These are phyloP conservation scores for Suzukiozyma palmioleophila DNA, from an alignment of 1,139 yeast species.

Conservation along the genomic window DNA sequence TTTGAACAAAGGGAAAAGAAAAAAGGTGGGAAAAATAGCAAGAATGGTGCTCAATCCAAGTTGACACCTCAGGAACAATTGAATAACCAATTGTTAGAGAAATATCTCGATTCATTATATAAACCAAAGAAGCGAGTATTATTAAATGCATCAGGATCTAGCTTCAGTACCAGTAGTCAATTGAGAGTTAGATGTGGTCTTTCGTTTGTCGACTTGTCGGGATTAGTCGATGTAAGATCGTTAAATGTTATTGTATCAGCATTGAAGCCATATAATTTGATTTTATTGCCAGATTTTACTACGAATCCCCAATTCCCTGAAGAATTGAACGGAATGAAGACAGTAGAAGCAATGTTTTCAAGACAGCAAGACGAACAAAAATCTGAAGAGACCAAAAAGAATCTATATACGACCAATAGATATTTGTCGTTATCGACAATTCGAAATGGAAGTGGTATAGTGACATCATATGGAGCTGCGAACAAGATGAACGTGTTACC, in stretches of 20 bases:
- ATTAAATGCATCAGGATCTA: constrained; percentile 14
- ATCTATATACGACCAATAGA: constrained; percentile 22
- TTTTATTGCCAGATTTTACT: constrained; percentile 51
- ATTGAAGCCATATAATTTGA: constrained; percentile 71
- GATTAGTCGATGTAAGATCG: constrained; percentile 82
- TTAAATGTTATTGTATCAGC: constrained; percentile 73
- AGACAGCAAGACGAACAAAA: constrained; percentile 30
- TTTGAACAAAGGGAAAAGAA: constrained; percentile 28
- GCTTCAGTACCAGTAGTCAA: constrained; percentile 21
- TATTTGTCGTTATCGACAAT: constrained; percentile 32
- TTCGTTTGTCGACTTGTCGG: constrained; percentile 77
- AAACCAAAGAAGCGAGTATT: constrained; percentile 50
- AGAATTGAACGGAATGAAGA: constrained; percentile 25
- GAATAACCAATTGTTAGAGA: constrained; percentile 39
- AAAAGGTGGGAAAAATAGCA: constrained; percentile 16
- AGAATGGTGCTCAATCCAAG: constrained; percentile 19
- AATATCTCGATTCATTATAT: constrained; percentile 53
- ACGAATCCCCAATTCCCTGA: constrained; percentile 14
- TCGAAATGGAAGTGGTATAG: constrained; percentile 25
- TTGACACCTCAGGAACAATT: constrained; percentile 44
- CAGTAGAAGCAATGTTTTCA: constrained; percentile 26
- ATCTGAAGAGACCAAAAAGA: constrained; percentile 20
- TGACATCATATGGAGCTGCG: constrained; percentile 13
- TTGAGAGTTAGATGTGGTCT: constrained; percentile 64
- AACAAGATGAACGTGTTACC: constrained; percentile 28